Percentiles rank a stretch among this genome's conserved stretches.
Conservation (phyloP, 208 protist species). For the Acanthamoeba rhysodes region DNA sequence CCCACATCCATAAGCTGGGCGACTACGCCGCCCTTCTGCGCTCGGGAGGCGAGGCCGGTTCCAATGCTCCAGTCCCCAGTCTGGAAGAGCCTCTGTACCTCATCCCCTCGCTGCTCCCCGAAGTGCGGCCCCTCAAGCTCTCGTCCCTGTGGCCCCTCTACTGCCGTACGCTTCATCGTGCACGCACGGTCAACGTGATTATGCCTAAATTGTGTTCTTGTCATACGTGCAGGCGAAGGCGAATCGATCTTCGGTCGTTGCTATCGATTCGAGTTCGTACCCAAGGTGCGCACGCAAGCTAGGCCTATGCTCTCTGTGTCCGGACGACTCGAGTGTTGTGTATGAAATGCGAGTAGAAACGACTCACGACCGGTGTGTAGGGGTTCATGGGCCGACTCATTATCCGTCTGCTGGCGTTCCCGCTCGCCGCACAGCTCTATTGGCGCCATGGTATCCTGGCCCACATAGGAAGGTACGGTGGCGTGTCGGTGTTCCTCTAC, state of each 20-base stretch:
- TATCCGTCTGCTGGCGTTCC: constrained; percentile 65
- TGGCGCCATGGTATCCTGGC: constrained; percentile 54
- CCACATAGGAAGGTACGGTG: neutral
- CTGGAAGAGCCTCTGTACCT: neutral
- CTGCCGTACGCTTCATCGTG: neutral
- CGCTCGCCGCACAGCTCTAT: neutral
- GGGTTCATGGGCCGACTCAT: constrained; percentile 69
- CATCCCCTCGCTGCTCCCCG: constrained; percentile 64
- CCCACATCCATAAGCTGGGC: constrained; percentile 54
- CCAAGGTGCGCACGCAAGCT: neutral
- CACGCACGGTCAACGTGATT: no score
- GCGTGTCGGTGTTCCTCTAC: no score
- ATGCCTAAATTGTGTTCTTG: no score
- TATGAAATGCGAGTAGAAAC: no score
- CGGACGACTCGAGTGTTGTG: no score
- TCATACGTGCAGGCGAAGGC: neutral
- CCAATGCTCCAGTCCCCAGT: no score
- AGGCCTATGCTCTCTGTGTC: no score
- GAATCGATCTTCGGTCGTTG: constrained; percentile 41
- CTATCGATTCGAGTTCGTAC: constrained; percentile 39
- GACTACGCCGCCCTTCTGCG: constrained; percentile 1
- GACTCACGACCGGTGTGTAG: neutral
- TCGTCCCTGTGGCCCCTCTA: constrained; percentile 9
- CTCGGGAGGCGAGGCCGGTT: neutral
- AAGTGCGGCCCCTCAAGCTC: constrained; percentile 50